These are phyloP conservation scores for Diutina rugosa DNA, from an alignment of 1,139 yeast genomes.

Conservation along the genomic window DNA sequence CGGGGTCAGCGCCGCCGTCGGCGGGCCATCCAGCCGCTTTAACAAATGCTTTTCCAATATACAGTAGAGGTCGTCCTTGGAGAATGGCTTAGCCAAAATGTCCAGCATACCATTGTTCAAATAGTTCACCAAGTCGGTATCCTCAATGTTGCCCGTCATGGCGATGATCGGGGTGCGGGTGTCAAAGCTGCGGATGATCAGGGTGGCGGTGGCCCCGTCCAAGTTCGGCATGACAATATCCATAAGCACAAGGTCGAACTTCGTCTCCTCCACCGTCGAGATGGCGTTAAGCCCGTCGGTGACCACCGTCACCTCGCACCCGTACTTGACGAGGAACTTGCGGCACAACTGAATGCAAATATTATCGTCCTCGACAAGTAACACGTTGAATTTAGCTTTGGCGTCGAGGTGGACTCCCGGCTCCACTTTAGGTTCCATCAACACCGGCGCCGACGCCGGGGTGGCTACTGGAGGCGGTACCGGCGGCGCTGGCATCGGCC, in stretches of 20 bases:
- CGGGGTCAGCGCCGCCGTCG: neutral
- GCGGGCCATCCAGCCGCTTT: constrained; percentile 3
- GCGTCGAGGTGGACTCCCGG: constrained; percentile 8
- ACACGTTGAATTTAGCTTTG: constrained; percentile 48
- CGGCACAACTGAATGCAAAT: constrained; percentile 71
- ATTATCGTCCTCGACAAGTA: constrained; percentile 78
- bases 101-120: constrained; percentile 86
- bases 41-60: constrained; percentile 59
- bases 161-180: constrained; percentile 81
- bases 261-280: constrained; percentile 58
- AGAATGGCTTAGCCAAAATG: constrained; percentile 83
- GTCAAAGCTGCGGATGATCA: constrained; percentile 74
- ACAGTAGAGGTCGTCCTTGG: constrained; percentile 68
- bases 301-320: constrained; percentile 86
- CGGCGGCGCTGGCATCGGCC: constrained; percentile 5
- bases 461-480: neutral
- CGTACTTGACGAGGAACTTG: constrained; percentile 72
- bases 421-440: neutral
- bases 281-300: constrained; percentile 89
- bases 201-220: constrained; percentile 90
- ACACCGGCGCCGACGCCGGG: constrained; percentile 10
- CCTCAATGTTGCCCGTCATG: constrained; percentile 84
- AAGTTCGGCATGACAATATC: constrained; percentile 91
- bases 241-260: constrained; percentile 79
- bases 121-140: constrained; percentile 68